Evolutionary conservation across 2,329 filamentous ascomycete species (phyloP), one percentile per base, ranked within the genome.

Genomic region (Fusarium mundagurra): DNA sequence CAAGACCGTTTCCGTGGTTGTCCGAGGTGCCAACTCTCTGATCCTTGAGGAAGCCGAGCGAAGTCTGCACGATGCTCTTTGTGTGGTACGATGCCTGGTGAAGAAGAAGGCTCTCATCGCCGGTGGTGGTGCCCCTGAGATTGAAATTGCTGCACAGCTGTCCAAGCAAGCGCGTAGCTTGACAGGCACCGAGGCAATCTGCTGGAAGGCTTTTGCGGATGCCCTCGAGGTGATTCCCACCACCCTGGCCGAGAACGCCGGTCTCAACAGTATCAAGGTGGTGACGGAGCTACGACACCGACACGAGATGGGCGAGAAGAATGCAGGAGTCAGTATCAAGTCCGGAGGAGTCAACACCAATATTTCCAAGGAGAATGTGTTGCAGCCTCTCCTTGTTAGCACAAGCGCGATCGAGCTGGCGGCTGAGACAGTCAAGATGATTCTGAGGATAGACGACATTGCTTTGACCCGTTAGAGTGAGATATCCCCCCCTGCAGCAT

Each of bases 81-180:
- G 96, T 82, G 96, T 98, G 58, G 95, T 99, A 78, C 93, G 96
- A 78, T 99, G 96, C 82, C 86, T 99, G 70, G 96, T 99, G 77
- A 99, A 99, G 91, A 99, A 98, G 91, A 97, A 97, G 86, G 96
- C 96, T n/a, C 90, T 99, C 65, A 97, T 99, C 79, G 96, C 97
- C 20, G 96, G 96, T 83, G 96, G 96, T 80, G 96, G 96, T 82
- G 96, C 96, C 5, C 94, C 96, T 33, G 96, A 99, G 85, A 97
- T 98, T 79, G 95, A 98, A 85, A 96, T 99, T 78, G 94, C 96
- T 29, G 93, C 96, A 62, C 90, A 94, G 80, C 90, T 99, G 39
- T 91, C 93, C 65, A 92, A 94, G 84, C 93, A 94, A 81, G 91
- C 96, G 14, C 93, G 95, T 76, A 91, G 92, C 78, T 88, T 98